Conservation (phyloP, 495 filamentous ascomycete genomes). For the Podospora tetraspora region DNA sequence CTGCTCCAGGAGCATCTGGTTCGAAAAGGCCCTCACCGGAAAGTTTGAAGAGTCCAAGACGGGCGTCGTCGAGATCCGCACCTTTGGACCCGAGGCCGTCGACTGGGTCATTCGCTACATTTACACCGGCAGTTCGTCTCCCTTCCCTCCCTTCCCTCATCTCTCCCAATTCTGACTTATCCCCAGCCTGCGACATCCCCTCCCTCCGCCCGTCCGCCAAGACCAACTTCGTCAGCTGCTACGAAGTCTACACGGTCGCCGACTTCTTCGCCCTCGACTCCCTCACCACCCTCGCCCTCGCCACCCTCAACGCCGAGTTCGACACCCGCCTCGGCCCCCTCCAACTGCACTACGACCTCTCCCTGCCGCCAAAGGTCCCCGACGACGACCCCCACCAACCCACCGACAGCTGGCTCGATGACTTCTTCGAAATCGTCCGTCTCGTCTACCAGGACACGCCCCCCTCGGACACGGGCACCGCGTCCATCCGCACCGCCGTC, state of each 20-base stretch:
- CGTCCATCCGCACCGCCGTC: conserved; percentile 16
- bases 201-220: conserved; percentile 5
- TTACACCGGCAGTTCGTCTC: conserved; percentile 24
- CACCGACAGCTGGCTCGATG: conserved; percentile 20
- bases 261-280: conserved; percentile 24
- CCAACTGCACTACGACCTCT: conserved; percentile 16
- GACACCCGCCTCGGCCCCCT: conserved; percentile 14
- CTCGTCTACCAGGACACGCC: conserved; percentile 21
- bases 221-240: conserved; percentile 23
- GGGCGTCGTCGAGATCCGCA: conserved; percentile 17
- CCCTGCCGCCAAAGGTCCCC: conserved; percentile 8
- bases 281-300: conserved; percentile 22
- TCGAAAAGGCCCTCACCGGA: conserved; percentile 25
- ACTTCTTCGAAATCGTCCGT: conserved; percentile 22
- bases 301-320: conserved; percentile 19
- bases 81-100: conserved; percentile 21
- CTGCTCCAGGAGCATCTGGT: conserved; percentile 28
- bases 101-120: conserved; percentile 25
- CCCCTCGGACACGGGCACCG: background rate
- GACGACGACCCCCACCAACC: conserved; percentile 14
- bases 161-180: too few species aligned
- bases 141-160: background rate
- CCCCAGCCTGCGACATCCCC: conserved; percentile 24
- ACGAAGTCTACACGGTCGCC: conserved; percentile 24
- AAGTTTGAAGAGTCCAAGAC: conserved; percentile 21